Evolutionary conservation across 306 rosid species (phyloP), one percentile per base, ranked within the genome.

Genomic region (Arachis stenosperma): DNA sequence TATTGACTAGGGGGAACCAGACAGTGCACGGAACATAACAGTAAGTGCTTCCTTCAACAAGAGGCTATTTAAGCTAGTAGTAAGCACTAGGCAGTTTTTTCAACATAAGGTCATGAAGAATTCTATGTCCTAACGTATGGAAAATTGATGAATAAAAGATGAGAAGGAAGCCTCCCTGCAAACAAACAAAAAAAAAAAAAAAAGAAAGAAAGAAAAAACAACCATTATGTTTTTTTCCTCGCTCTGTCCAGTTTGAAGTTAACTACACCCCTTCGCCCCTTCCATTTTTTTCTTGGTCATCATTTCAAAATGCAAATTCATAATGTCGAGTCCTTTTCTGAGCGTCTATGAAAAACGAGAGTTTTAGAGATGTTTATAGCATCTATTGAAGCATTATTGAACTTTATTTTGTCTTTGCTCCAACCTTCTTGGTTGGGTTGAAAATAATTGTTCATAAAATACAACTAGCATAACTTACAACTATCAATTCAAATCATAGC

Each of bases 1-100:
- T 67, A 4, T 51, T 47, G 51, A 59, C 47, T 42, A 59, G 44
- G 65, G 27, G 72, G 61, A 60, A 42, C 74, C 69, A 52, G 67
- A 40, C 55, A 61, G 68, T 29, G 13, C 9, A 14, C 57, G 33
- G 30, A 48, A 7, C 47, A 46, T 30, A 42, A 54, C 78, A 40
- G 60, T 50, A 22, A 56, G 41, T 54, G 77, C 52, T 33, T 39
- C 77, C 53, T 39, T 13, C 33, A 44, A 6, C 51, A 9, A 42
- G 12, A 40, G 57, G 65, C 44, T 60, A 50, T 46, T 33, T 60
- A 14, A 6, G 11, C 6, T 41, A 36, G 39, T 56, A 15, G 56
- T 54, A 43, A 46, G 59, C 59, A 33, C 30, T 65, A 36, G 44
- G 77, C 46, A 64, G 47, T 81, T 60, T 29, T 61, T 50, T 51